Conservation (phyloP, 495 filamentous ascomycete genomes). For the Cercophora samala region DNA sequence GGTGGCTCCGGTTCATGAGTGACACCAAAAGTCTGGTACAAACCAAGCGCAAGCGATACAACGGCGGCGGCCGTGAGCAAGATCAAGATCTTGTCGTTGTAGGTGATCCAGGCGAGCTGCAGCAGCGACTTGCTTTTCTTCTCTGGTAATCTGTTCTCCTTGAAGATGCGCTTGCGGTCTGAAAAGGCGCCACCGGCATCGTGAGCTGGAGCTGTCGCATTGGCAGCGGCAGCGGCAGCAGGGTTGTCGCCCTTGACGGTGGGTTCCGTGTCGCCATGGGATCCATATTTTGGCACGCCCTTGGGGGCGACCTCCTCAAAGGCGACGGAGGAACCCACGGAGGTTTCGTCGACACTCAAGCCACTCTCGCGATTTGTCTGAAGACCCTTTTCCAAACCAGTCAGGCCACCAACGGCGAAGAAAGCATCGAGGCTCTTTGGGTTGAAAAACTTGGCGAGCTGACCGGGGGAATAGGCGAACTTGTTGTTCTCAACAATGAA, state of each 20-base stretch:
- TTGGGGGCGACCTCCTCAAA: conserved; percentile 54
- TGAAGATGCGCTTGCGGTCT: conserved; percentile 65
- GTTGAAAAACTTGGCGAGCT: conserved; percentile 68
- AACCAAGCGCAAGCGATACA: conserved; percentile 67
- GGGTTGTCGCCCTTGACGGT: conserved; percentile 18
- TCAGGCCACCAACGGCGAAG: conserved; percentile 64
- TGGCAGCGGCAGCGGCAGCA: conserved; percentile 12
- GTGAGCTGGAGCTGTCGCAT: conserved; percentile 8
- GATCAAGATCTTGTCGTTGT: conserved; percentile 82
- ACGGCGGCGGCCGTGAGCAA: conserved; percentile 68
- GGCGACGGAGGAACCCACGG: conserved; percentile 52
- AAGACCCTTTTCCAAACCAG: conserved; percentile 63
- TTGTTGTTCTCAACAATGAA: conserved; percentile 60
- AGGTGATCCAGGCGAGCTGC: conserved; percentile 75
- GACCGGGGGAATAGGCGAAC: conserved; percentile 67
- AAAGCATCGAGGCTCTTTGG: conserved; percentile 71
- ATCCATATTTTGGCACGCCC: conserved; percentile 33
- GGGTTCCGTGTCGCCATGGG: conserved; percentile 28
- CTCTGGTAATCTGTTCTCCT: conserved; percentile 68
- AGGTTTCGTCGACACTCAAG: conserved; percentile 61
- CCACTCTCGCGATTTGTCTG: conserved; percentile 62
- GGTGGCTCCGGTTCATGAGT: conserved; percentile 31
- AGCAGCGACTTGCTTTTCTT: conserved; percentile 71
- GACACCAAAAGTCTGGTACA: conserved; percentile 63
- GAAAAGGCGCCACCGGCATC: conserved; percentile 41